Percentiles rank a stretch among this genome's conserved stretches.
Evolutionary conservation across 805 yeast species (phyloP).

Genomic region (Yarrowia sp.): DNA sequence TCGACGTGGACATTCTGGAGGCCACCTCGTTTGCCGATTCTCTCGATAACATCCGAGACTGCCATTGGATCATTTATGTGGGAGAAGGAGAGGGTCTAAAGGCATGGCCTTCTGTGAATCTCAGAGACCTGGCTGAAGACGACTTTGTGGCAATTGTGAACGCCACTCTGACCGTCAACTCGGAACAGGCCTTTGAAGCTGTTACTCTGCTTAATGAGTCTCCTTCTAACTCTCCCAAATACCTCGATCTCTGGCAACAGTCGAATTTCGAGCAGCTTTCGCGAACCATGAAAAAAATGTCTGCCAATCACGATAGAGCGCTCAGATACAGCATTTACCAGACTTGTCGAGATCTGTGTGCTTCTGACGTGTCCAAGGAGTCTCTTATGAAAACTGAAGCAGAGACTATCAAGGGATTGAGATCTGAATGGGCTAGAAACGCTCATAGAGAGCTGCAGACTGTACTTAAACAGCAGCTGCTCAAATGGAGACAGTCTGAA

Average conservation of each 20-base stretch:
- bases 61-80: slow-evolving; percentile 35
- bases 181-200: slow-evolving; percentile 21
- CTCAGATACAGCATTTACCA: slow-evolving; percentile 3
- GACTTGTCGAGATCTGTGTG: slow-evolving; percentile 23
- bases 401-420: slow-evolving; percentile 29
- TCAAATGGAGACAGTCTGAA: slow-evolving; percentile 27
- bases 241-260: slow-evolving; percentile 30
- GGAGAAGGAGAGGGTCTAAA: slow-evolving; percentile 24
- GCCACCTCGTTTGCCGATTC: slow-evolving; percentile 36
- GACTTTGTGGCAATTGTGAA: slow-evolving; percentile 31
- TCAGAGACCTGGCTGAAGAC: slow-evolving; percentile 30
- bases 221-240: slow-evolving; percentile 35
- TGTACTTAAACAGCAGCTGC: slow-evolving; percentile 35
- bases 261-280: slow-evolving; percentile 34
- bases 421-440: slow-evolving; percentile 38
- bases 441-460: slow-evolving; percentile 45
- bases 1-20: slow-evolving; percentile 36
- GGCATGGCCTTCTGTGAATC: slow-evolving; percentile 16
- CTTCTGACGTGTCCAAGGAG: slow-evolving; percentile 18
- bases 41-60: slow-evolving; percentile 34
- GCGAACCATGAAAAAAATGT: slow-evolving; percentile 23
- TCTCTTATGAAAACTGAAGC: slow-evolving; percentile 28
- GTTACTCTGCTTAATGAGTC: slow-evolving; percentile 32
- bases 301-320: slow-evolving; percentile 22
- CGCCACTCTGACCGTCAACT: slow-evolving; percentile 3